Percentiles rank a stretch among this genome's conserved stretches.
Conservation (phyloP, 2,329 filamentous ascomycete genomes). For the Dothistroma pini region DNA sequence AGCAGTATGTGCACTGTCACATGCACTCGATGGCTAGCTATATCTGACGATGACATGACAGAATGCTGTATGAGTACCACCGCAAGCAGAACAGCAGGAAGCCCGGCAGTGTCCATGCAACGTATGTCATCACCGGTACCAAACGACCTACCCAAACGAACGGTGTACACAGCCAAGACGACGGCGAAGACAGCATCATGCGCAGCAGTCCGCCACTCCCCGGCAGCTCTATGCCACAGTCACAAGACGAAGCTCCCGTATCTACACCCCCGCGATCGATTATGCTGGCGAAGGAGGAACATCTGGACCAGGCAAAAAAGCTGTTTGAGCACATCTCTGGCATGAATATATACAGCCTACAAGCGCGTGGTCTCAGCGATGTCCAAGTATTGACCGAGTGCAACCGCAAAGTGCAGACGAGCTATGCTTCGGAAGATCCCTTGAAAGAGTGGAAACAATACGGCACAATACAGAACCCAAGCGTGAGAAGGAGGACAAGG, state of each 20-base stretch:
- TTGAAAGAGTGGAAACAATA: slow-evolving; percentile 59
- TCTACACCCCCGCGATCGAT: slow-evolving; percentile 40
- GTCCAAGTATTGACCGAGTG: slow-evolving; percentile 68
- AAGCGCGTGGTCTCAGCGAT: slow-evolving; percentile 62
- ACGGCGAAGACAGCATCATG: slow-evolving; percentile 66
- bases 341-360: slow-evolving; percentile 84
- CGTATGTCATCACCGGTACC: slow-evolving; percentile 79
- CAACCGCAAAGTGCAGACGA: slow-evolving; percentile 58
- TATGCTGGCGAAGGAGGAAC: slow-evolving; percentile 32
- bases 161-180: slow-evolving; percentile 37
- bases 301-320: slow-evolving; percentile 50
- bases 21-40: not conserved
- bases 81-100: slow-evolving; percentile 70
- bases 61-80: slow-evolving; percentile 86
- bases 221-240: slow-evolving; percentile 56
- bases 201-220: slow-evolving; percentile 64
- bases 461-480: slow-evolving; percentile 70
- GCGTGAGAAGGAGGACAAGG: slow-evolving; percentile 55
- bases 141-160: slow-evolving; percentile 46
- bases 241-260: slow-evolving; percentile 47
- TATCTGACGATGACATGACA: slow-evolving; percentile 39
- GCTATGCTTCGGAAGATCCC: slow-evolving; percentile 57
- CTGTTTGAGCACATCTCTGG: slow-evolving; percentile 70
- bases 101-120: slow-evolving; percentile 75
- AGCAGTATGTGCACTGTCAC: slow-evolving; percentile 60